Percentiles rank a stretch among this genome's conserved stretches.
These are phyloP conservation scores for Tympanopsis confertula DNA, from an alignment of 2,329 filamentous ascomycete genomes.

Conservation along the genomic window DNA sequence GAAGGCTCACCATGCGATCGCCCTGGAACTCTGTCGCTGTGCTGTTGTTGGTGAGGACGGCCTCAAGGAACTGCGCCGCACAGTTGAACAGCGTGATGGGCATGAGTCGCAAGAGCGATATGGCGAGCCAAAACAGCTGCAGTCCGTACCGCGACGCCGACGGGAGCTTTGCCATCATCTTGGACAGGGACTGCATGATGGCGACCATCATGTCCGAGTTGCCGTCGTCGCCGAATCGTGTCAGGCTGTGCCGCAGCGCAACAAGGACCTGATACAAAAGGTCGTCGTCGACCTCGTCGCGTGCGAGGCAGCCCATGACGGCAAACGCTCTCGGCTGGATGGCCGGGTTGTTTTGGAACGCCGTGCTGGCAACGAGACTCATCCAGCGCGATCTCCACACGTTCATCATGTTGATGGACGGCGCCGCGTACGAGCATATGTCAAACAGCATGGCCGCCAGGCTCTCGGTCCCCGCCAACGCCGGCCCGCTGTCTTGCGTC, in stretches of 20 bases:
- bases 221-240: conserved; percentile 51
- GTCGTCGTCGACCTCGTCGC: conserved; percentile 64
- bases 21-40: conserved; percentile 47
- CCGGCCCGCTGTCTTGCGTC: conserved; percentile 36
- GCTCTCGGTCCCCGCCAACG: conserved; percentile 45
- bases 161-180: conserved; percentile 60
- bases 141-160: conserved; percentile 56
- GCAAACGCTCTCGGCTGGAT: conserved; percentile 60
- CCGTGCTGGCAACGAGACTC: conserved; percentile 61
- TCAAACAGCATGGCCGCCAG: conserved; percentile 52
- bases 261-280: conserved; percentile 61
- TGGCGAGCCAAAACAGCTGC: conserved; percentile 60
- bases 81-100: conserved; percentile 54
- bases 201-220: conserved; percentile 59
- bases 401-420: conserved; percentile 53
- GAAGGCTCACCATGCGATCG: conserved; percentile 43
- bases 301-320: conserved; percentile 59
- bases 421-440: conserved; percentile 49
- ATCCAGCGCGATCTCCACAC: conserved; percentile 64
- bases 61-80: conserved; percentile 51
- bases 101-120: conserved; percentile 53
- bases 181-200: conserved; percentile 55
- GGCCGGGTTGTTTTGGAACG: conserved; percentile 62
- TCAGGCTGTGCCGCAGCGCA: conserved; percentile 51
- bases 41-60: conserved; percentile 52